Base-by-base conservation (phyloP, 1,284 basidiomycete species). In the Papiliotrema terrestris region DNA sequence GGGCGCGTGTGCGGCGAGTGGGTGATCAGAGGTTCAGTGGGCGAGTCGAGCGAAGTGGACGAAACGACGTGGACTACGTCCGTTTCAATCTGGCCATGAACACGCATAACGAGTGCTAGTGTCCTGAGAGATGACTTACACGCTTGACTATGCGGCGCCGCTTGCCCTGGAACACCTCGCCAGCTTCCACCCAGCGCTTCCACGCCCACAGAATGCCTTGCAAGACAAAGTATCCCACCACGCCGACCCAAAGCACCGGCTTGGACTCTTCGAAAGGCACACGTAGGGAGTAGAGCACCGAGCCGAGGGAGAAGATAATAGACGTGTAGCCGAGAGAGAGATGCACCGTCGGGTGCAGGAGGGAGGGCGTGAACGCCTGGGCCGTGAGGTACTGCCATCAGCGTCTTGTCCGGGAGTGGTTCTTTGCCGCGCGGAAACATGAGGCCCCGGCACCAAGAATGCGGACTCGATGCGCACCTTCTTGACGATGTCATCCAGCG, bases 401-500 rank as follows among this genome's bases (percentile, higher is more conserved):
- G 20, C 19, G 13, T n/a, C n/a, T n/a, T n/a, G n/a, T n/a, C n/a
- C n/a, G n/a, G n/a, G n/a, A n/a, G n/a, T n/a, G n/a, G n/a, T n/a
- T n/a, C n/a, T n/a, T n/a, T n/a, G 29, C 3, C 8, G 22, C n/a
- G 47, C 13, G 36, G 35, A n/a, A 36, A 14, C 41, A 52, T 38
- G 20, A 39, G 36, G 43, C n/a, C n/a, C 32, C n/a, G 14, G 29
- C 25, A 19, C 2, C n/a, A 35, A 11, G 9, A 41, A 17, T 20
- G 32, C 9, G 38, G 45, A 26, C 5, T 32, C 23, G 42, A 17
- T 19, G 83, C 89, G 62, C 69, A 94, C 92, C 72, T 88, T 85
- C 76, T 89, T 91, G 59, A 95, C 79, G 39, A 87, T 86, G 79
- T 95, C 92, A 73, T 96, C 93, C 63, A 89, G 87, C 14, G 92